Evolutionary conservation across 495 filamentous ascomycete genomes (phyloP).

Genomic region (Talaromyces trachyspermus): DNA sequence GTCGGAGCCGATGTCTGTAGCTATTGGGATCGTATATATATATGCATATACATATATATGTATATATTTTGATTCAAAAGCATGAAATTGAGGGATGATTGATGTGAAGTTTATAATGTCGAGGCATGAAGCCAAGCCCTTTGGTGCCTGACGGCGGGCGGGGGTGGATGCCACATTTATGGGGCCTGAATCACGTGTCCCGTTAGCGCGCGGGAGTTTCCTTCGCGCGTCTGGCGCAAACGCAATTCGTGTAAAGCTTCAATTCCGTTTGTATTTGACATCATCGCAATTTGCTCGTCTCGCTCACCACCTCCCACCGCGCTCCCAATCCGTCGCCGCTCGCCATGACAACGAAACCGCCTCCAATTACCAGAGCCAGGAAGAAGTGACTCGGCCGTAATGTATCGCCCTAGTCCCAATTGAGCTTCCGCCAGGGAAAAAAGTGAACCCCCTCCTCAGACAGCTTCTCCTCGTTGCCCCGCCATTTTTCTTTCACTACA

Average conservation of each 20-base stretch:
- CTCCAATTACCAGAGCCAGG: neutral
- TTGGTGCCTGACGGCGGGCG: no score
- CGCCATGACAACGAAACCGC: neutral
- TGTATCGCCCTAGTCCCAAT: slow-evolving; percentile 5
- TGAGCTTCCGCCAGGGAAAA: neutral
- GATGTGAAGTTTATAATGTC: no score
- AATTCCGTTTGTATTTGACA: neutral
- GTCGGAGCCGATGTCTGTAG: no score
- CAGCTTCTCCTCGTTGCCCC: slow-evolving; percentile 2
- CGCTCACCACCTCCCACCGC: neutral
- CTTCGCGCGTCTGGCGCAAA: no score
- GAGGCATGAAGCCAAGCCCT: no score
- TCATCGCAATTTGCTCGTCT: slow-evolving; percentile 1
- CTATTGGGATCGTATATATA: no score
- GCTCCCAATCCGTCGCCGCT: neutral
- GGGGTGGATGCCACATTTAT: no score
- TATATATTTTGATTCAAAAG: no score
- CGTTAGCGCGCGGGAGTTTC: no score
- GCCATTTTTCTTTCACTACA: neutral
- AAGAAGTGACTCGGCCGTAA: neutral
- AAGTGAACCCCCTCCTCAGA: neutral
- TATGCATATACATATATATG: no score
- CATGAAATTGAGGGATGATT: no score
- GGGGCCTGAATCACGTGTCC: no score
- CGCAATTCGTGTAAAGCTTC: slow-evolving; percentile 2